phyloP scores from a whole-genome alignment of 306 rosid genomes.

The Vigna nakashimae region DNA sequence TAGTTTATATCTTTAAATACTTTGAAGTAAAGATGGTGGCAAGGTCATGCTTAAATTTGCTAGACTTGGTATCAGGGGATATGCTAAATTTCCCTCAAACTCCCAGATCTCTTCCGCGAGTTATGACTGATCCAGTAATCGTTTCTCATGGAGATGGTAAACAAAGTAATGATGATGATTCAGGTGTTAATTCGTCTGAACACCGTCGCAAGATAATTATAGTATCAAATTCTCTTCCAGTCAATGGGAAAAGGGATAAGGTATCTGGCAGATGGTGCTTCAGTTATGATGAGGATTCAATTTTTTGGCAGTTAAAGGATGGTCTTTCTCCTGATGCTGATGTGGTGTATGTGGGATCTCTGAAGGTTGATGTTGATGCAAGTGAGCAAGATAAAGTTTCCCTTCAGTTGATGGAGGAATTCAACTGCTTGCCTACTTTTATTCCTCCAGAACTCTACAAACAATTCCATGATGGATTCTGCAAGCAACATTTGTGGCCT shows the following conservation, averaged over 20 bases:
- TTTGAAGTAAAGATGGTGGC: slow-evolving; percentile 56
- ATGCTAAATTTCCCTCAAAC: slow-evolving; percentile 60
- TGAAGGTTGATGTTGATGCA: slow-evolving; percentile 63
- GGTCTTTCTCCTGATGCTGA: slow-evolving; percentile 63
- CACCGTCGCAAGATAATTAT: slow-evolving; percentile 57
- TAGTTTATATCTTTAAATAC: slow-evolving; percentile 11
- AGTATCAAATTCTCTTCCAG: slow-evolving; percentile 79
- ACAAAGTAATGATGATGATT: slow-evolving; percentile 47
- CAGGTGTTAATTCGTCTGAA: slow-evolving; percentile 44
- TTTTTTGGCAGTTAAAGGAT: slow-evolving; percentile 67
- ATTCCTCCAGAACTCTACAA: slow-evolving; percentile 65
- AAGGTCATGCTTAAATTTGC: slow-evolving; percentile 65
- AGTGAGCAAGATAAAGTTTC: slow-evolving; percentile 78
- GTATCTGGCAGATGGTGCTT: slow-evolving; percentile 71
- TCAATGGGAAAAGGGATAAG: slow-evolving; percentile 65
- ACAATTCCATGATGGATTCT: slow-evolving; percentile 82
- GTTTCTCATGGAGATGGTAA: slow-evolving; percentile 56
- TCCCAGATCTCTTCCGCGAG: slow-evolving; percentile 64
- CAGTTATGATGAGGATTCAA: slow-evolving; percentile 75
- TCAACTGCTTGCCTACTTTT: slow-evolving; percentile 82
- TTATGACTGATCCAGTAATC: slow-evolving; percentile 60
- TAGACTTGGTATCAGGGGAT: slow-evolving; percentile 71
- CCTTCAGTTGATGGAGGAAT: slow-evolving; percentile 71
- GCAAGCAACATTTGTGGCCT: slow-evolving; percentile 87
- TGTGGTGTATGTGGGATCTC: slow-evolving; percentile 76